Base-by-base conservation (phyloP, 129 eudicot genomes). In the Kitagawia praeruptora region DNA sequence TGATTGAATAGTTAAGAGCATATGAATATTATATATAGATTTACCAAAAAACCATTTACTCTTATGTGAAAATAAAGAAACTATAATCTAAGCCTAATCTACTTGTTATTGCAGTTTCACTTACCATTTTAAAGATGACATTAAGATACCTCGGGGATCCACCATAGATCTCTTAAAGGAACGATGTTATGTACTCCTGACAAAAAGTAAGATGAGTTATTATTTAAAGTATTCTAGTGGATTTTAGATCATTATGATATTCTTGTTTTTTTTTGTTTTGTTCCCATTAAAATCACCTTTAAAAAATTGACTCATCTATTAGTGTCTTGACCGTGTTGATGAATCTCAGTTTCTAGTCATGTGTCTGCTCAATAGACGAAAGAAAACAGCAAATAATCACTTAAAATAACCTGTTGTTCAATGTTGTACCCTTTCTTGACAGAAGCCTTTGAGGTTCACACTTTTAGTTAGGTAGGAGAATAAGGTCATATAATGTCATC, bases 61-160 rank as follows among this genome's bases (percentile, higher is more conserved):
- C n/a, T n/a, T n/a, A n/a, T n/a, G 67, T 58, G 67, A 58, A 58
- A 58, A 8, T n/a, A 58, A 8, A 9, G 67, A 23, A n/a, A 8
- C 9, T 42, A 23, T 25, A 23, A 11, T 76, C 25, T 8, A 5
- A 19, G 56, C 75, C 76, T 70, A 71, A 80, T 54, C 37, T 51
- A 23, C 11, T 73, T 45, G n/a, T 42, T 9, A 2, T 81, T 81
- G 77, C 87, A 92, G 99, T 83, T 95, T 95, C 84, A 92, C 95
- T 58, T 89, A 96, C 78, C 96, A 86, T 63, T 95, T 95, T 84
- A 90, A 86, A 40, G 99, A 92, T 83, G 96, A 95, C 79, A 83
- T 86, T 61, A 95, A 92, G 80, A 87, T 95, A 75, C 97, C 99
- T 19, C 86, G 84, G 27, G 97, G 97, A 58, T 90, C 97, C 45